Conservation (phyloP, 345 rosid genomes). For the Tarenaya hassleriana region DNA sequence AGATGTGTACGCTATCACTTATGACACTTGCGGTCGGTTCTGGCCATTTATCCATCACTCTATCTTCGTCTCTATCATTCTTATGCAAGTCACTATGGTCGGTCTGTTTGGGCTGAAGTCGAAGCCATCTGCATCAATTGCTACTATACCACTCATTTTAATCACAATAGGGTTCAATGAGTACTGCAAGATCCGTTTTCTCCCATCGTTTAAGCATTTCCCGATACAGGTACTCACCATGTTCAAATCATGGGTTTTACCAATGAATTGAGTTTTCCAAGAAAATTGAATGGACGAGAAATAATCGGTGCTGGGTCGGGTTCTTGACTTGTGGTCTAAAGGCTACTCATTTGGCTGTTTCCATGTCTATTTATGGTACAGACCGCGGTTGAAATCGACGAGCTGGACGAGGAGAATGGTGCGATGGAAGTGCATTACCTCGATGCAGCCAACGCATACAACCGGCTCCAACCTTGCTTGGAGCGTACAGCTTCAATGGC, state of each 20-base stretch:
- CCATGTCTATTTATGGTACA: slow-evolving; percentile 26
- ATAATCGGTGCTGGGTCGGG: not conserved
- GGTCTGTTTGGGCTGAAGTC: slow-evolving; percentile 87
- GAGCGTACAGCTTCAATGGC: slow-evolving; percentile 29
- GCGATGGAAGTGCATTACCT: slow-evolving; percentile 38
- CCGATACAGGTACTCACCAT: slow-evolving; percentile 49
- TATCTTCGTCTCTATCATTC: slow-evolving; percentile 52
- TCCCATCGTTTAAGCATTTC: slow-evolving; percentile 54
- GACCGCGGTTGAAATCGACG: slow-evolving; percentile 73
- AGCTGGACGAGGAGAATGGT: slow-evolving; percentile 45
- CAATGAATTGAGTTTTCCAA: not conserved
- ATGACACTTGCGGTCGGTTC: slow-evolving; percentile 70
- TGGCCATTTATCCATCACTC: slow-evolving; percentile 86
- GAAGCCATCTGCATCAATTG: slow-evolving; percentile 77
- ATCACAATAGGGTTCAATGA: slow-evolving; percentile 68
- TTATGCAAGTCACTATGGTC: slow-evolving; percentile 91
- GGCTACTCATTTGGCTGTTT: not conserved
- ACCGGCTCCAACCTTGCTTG: slow-evolving; percentile 39
- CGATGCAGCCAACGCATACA: slow-evolving; percentile 49
- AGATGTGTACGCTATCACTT: slow-evolving; percentile 63
- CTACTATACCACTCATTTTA: slow-evolving; percentile 64
- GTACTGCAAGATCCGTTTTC: slow-evolving; percentile 84
- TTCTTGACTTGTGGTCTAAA: not conserved
- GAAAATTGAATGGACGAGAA: not conserved
- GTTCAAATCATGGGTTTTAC: not conserved